These are phyloP conservation scores for Candida ascalaphidarum DNA, from an alignment of 805 yeast species.

Conservation along the genomic window DNA sequence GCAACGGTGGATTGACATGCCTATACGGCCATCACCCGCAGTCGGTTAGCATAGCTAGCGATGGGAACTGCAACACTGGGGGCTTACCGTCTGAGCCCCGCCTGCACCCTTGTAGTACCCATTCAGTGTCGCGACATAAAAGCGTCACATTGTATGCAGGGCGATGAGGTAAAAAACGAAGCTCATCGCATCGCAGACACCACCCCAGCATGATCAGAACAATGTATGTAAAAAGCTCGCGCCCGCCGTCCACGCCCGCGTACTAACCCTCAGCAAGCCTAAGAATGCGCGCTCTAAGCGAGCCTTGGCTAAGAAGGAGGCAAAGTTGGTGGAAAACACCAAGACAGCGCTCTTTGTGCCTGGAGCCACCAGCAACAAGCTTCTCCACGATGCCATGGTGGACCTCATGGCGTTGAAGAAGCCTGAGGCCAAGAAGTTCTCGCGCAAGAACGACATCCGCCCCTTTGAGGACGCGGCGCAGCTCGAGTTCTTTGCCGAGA, in stretches of 20 bases:
- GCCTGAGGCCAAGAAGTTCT: slow-evolving; percentile 81
- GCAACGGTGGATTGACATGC: too few species aligned
- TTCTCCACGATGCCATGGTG: slow-evolving; percentile 80
- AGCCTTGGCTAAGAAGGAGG: slow-evolving; percentile 81
- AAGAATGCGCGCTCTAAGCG: slow-evolving; percentile 94
- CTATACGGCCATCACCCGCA: too few species aligned
- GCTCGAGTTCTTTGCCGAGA: slow-evolving; percentile 88
- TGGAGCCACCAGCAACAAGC: slow-evolving; percentile 71
- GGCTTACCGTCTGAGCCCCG: too few species aligned
- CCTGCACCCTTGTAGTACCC: too few species aligned
- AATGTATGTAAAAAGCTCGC: slow-evolving; percentile 15
- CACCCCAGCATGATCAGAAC: slow-evolving; percentile 35
- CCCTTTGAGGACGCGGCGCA: slow-evolving; percentile 88
- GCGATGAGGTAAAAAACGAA: too few species aligned
- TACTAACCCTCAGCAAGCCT: slow-evolving; percentile 49
- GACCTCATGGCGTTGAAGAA: slow-evolving; percentile 87
- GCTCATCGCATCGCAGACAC: too few species aligned
- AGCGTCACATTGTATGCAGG: too few species aligned
- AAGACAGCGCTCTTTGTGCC: slow-evolving; percentile 89
- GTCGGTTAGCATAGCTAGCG: too few species aligned
- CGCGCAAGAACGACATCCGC: slow-evolving; percentile 78
- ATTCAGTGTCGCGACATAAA: too few species aligned
- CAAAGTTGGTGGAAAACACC: slow-evolving; percentile 82
- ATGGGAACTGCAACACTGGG: too few species aligned
- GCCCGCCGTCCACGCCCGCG: neutral